Evolutionary conservation across 371 early-diverging fungal species (phyloP), one percentile per base, ranked within the genome.

Genomic region (Saksenaea vasiformis): DNA sequence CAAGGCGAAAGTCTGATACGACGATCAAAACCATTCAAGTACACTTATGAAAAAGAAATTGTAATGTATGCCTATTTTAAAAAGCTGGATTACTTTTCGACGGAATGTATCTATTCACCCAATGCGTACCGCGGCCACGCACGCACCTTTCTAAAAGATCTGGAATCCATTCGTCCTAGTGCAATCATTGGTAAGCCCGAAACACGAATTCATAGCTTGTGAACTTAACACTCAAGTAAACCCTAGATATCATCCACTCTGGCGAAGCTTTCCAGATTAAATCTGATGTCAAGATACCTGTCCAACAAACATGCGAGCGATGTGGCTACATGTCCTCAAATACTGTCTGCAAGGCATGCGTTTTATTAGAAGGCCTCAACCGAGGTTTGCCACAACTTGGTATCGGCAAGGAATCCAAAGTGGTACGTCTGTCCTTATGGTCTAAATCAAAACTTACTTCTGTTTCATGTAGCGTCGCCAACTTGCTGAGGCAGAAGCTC

Each of bases 11-110:
- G 79, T 76, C 89, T 64, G 76, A 86, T 93, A 58, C 88, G 83
- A 60, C 84, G 99, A 66, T 95, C 96, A 34, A 99, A 99, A 82
- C 99, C 99, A 2, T 98, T 99, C 83, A 99, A 98, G 73, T 97
- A 97, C 72, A 97, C 98, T 0, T 99, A 99, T 69, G 99, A 99
- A 78, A 99, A 99, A 81, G 99, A 99, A 69, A 99, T 99, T 68
- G 99, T 99, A 69, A 95, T 99, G 96, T 97, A 99, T 72, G 99
- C 99, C n/a, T 99, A 98, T 75, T 95, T 95, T 72, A 95, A 96
- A 76, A 95, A 98, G 57, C 85, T 99, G 35, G 97, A 97, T 71
- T 99, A 99, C 82, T 99, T 99, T 66, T 98, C 99, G 9, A 99
- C 99, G 3, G 99, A 99, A 77, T 99, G 99, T 78, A 96, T 90